Evolutionary conservation across 129 eudicot genomes (phyloP), one percentile per base, ranked within the genome.

Genomic region (Centaurea solstitialis): DNA sequence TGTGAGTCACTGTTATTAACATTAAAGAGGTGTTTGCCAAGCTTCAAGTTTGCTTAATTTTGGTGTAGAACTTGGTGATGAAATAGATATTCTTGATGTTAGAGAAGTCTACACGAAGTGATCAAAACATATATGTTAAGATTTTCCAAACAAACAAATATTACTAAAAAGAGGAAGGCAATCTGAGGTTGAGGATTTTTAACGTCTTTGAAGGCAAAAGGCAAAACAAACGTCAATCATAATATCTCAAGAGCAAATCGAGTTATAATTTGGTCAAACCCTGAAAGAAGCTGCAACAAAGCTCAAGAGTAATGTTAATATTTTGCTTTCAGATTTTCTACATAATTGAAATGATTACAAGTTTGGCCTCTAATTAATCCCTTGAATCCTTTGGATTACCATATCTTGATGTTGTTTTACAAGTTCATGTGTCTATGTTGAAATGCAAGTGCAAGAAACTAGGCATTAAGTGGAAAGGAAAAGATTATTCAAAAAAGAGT

Each of bases 371-470:
- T 26, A 26, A 26, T 26, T 26, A 26, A 26, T 26, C 30, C 1
- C 30, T 0, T 26, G 30, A 26, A 26, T 26, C 30, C 30, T 26
- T 37, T 17, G 17, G 5, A 30, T 68, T 1, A 26, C 30, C 30
- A 26, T 26, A 26, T 66, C 28, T 57, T 70, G 15, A 53, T 15
- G 5, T 7, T 57, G 6, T 79, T 50, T 10, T 37, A 15, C 40
- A 79, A 79, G 83, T 71, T 35, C 71, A 76, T 39, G 3, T 3
- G 61, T 79, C 83, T 8, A 79, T 77, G 38, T 37, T 79, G 28
- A 79, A 57, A 71, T 62, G 77, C 72, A 79, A 70, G 77, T 57
- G 37, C 10, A 70, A n/a, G 17, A 59, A 1, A 0, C 22, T 4
- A 33, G 71, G n/a, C 10, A 79, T 69, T 53, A n/a, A 20, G 12